phyloP scores from a whole-genome alignment of 1,284 basidiomycete species.

The Pseudozyma sp. region DNA sequence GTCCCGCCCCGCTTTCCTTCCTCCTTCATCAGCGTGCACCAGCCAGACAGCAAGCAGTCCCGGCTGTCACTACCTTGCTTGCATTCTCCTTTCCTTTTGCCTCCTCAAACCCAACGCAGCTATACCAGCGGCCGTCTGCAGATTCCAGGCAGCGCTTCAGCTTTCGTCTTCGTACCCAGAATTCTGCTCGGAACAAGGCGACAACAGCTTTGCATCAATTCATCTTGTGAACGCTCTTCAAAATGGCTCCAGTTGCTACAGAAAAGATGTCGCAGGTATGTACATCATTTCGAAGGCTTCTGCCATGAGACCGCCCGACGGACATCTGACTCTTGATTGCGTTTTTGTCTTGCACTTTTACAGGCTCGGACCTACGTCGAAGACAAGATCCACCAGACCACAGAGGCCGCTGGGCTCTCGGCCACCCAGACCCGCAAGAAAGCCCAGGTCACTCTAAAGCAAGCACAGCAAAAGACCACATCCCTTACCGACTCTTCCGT shows the following conservation, averaged over 20 bases:
- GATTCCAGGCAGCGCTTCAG: too few relatives aligned
- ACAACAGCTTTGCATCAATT: neutral
- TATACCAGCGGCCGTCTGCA: too few relatives aligned
- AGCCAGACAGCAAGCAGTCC: too few relatives aligned
- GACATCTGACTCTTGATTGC: neutral
- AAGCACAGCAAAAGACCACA: slow-evolving; percentile 22
- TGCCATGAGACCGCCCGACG: too few relatives aligned
- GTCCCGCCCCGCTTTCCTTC: too few relatives aligned
- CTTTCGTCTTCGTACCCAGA: too few relatives aligned
- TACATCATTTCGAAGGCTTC: neutral
- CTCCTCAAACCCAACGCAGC: too few relatives aligned
- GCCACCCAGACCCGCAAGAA: slow-evolving; percentile 23
- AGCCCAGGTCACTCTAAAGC: slow-evolving; percentile 17
- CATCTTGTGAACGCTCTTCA: neutral
- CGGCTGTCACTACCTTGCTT: too few relatives aligned
- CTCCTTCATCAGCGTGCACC: too few relatives aligned
- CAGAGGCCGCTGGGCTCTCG: slow-evolving; percentile 30
- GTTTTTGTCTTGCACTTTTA: neutral
- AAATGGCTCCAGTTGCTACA: slow-evolving; percentile 20
- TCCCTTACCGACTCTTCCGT: slow-evolving; percentile 9
- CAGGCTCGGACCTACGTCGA: slow-evolving; percentile 35
- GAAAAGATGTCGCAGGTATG: slow-evolving; percentile 32
- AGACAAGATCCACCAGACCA: slow-evolving; percentile 37
- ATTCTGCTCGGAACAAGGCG: neutral
- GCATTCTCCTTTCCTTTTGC: too few relatives aligned